Percentiles rank a stretch among this genome's conserved stretches.
phyloP scores from a whole-genome alignment of 2,329 filamentous ascomycete species.

The Exophiala alcalophila region DNA sequence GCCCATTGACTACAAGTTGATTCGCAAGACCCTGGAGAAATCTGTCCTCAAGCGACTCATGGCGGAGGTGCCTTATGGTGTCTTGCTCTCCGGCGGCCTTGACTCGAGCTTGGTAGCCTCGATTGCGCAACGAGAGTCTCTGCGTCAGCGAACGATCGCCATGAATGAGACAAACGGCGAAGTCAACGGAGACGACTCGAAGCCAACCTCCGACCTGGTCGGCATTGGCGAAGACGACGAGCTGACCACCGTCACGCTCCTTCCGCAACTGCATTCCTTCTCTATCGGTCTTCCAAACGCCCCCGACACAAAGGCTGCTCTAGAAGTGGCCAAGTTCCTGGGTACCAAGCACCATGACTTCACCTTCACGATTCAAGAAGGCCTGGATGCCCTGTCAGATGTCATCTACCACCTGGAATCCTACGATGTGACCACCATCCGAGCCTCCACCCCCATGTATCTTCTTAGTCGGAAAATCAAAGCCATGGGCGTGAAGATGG shows the following conservation, averaged over 20 bases:
- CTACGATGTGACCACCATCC: slow-evolving; percentile 97
- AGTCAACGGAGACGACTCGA: slow-evolving; percentile 41
- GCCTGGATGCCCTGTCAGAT: slow-evolving; percentile 91
- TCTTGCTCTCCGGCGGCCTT: slow-evolving; percentile 88
- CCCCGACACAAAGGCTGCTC: slow-evolving; percentile 85
- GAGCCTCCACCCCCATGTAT: slow-evolving; percentile 98
- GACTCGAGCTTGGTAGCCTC: slow-evolving; percentile 94
- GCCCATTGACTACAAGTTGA: slow-evolving; percentile 76
- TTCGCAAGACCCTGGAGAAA: slow-evolving; percentile 80
- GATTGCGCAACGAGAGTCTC: slow-evolving; percentile 90
- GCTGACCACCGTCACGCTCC: slow-evolving; percentile 81
- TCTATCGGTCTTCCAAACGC: slow-evolving; percentile 93
- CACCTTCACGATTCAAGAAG: slow-evolving; percentile 97
- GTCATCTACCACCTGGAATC: slow-evolving; percentile 98
- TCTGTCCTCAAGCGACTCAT: slow-evolving; percentile 95
- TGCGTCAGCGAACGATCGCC: slow-evolving; percentile 61
- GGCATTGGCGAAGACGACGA: slow-evolving; percentile 93
- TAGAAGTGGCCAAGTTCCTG: slow-evolving; percentile 92
- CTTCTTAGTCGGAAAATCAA: slow-evolving; percentile 97
- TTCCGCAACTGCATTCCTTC: slow-evolving; percentile 96
- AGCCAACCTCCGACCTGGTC: slow-evolving; percentile 68
- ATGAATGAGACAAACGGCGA: slow-evolving; percentile 47
- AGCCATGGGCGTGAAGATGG: slow-evolving; percentile 99
- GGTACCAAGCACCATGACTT: slow-evolving; percentile 98
- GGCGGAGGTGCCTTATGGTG: slow-evolving; percentile 97